phyloP scores from a whole-genome alignment of 2,329 filamentous ascomycete genomes.

The Lachnellula occidentalis region DNA sequence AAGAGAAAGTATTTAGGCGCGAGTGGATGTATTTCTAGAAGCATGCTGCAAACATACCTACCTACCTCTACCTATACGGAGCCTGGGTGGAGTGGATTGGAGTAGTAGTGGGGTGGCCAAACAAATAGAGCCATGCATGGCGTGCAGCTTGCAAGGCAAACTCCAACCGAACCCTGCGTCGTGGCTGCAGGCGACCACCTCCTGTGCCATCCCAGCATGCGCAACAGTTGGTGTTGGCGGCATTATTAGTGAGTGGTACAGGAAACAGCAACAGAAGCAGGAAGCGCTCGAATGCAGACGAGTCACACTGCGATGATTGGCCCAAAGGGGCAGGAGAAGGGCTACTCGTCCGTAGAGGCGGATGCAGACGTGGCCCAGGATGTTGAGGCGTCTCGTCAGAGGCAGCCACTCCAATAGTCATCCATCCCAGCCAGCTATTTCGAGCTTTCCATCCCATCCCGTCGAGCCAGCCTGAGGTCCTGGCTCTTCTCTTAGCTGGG shows the following conservation, averaged over 20 bases:
- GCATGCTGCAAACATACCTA: not conserved
- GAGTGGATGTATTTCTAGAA: constrained; percentile 24
- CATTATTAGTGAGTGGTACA: not conserved
- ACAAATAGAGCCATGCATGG: constrained; percentile 4
- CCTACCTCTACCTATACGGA: not conserved
- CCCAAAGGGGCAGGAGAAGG: not conserved
- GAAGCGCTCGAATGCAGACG: not conserved
- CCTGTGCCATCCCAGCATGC: not conserved
- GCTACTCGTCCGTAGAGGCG: too few relatives aligned
- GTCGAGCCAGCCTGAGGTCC: too few relatives aligned
- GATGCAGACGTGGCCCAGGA: not conserved
- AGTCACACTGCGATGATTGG: not conserved
- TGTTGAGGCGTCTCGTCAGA: not conserved
- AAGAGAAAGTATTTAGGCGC: constrained; percentile 22
- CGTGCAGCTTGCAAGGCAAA: too few relatives aligned
- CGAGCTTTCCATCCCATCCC: too few relatives aligned
- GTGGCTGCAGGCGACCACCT: not conserved
- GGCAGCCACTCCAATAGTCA: not conserved
- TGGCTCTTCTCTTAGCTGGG: too few relatives aligned
- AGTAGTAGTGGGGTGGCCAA: constrained; percentile 1
- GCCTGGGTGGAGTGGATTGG: too few relatives aligned
- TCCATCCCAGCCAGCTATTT: too few relatives aligned
- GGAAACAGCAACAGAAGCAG: not conserved
- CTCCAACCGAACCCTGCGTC: not conserved
- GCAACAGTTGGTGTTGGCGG: not conserved